A percentile compares a stretch with the other conserved stretches of the same genome.
Evolutionary conservation across 2,329 filamentous ascomycete species (phyloP).

Genomic region (Fusarium scirpi): DNA sequence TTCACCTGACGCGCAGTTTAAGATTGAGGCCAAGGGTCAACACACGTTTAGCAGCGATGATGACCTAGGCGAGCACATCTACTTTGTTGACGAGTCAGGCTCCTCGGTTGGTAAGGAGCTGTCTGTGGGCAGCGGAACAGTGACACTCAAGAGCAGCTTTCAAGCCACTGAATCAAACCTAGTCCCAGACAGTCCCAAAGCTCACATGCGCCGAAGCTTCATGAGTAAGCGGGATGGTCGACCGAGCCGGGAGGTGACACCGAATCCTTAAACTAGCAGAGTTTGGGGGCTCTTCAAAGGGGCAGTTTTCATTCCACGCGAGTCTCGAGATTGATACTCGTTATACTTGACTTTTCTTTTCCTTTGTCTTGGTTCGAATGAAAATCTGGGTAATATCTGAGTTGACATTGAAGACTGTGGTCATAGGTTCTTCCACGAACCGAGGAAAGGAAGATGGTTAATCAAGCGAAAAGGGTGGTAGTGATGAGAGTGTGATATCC

Average conservation of each 20-base stretch:
- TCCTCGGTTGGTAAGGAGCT: constrained; percentile 78
- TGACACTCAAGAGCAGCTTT: constrained; percentile 82
- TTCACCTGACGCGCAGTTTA: constrained; percentile 86
- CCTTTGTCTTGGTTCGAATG: constrained; percentile 24
- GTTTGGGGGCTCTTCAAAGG: background rate
- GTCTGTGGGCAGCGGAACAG: constrained; percentile 76
- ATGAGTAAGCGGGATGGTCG: constrained; percentile 64
- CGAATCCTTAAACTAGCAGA: constrained; percentile 47
- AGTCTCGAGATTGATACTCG: constrained; percentile 11
- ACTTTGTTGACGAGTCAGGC: constrained; percentile 88
- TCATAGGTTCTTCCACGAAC: constrained; percentile 22
- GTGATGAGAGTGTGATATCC: constrained; percentile 33
- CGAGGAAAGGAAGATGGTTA: background rate
- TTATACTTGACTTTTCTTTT: constrained; percentile 18
- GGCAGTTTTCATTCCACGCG: constrained; percentile 1
- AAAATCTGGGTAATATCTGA: constrained; percentile 33
- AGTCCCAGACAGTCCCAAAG: constrained; percentile 61
- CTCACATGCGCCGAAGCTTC: constrained; percentile 65
- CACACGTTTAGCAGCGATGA: constrained; percentile 86
- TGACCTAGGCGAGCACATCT: constrained; percentile 84
- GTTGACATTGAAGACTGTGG: constrained; percentile 1
- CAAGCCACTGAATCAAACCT: constrained; percentile 60
- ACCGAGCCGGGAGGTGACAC: constrained; percentile 59
- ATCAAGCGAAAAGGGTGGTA: constrained; percentile 7
- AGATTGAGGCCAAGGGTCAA: constrained; percentile 86